phyloP scores from a whole-genome alignment of 108 stramenopile genomes.

The Aureococcus anophagefferens region DNA sequence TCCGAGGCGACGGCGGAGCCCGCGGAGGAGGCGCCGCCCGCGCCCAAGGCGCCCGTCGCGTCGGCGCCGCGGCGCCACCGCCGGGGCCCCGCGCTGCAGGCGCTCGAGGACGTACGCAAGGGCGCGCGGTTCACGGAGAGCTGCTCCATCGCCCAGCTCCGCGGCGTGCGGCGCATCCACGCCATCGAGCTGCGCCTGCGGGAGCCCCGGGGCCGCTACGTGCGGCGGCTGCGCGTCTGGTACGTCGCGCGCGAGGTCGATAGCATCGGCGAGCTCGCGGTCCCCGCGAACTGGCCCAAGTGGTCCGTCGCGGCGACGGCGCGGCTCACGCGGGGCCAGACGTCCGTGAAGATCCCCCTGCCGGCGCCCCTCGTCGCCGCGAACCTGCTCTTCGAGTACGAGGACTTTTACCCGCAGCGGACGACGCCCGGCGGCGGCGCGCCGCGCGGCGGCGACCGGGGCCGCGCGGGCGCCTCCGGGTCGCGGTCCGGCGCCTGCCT shows the following conservation, averaged over 20 bases:
- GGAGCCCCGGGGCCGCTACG: background rate
- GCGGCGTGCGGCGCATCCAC: background rate
- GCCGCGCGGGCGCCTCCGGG: conserved; percentile 10
- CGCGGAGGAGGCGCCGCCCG: too few relatives aligned
- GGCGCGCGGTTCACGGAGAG: background rate
- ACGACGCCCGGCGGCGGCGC: conserved; percentile 4
- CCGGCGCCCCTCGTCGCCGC: conserved; percentile 53
- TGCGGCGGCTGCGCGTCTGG: background rate
- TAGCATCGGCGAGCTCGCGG: background rate
- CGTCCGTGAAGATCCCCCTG: conserved; percentile 40
- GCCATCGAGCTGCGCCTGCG: background rate
- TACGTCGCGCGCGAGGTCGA: background rate
- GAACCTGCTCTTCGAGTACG: conserved; percentile 61
- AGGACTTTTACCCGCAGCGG: conserved; percentile 58
- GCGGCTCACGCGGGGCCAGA: conserved; percentile 48
- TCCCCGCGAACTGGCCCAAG: background rate
- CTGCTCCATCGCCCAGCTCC: background rate
- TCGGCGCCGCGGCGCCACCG: too few relatives aligned
- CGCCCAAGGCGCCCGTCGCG: too few relatives aligned
- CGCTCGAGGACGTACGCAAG: background rate
- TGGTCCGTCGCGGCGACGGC: conserved; percentile 17
- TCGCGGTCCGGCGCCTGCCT: conserved; percentile 47
- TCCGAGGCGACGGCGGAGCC: too few relatives aligned
- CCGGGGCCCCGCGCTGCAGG: background rate
- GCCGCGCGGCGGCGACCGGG: too few relatives aligned